These are phyloP conservation scores for Endocalyx cinctus DNA, from an alignment of 2,329 filamentous ascomycete species.

Conservation along the genomic window DNA sequence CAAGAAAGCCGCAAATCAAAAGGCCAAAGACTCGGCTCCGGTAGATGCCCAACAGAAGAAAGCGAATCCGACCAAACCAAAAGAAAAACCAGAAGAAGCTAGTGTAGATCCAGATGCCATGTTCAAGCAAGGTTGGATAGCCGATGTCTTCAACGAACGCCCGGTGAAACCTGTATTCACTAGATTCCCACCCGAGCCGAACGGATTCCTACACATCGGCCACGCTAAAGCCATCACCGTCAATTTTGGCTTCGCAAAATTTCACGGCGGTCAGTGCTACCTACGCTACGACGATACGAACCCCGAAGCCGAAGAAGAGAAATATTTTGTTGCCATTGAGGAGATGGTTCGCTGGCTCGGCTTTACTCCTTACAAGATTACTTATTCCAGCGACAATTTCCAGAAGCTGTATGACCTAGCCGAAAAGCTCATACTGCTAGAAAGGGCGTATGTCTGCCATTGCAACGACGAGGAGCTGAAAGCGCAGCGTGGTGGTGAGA, in stretches of 20 bases:
- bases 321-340: conserved; percentile 83
- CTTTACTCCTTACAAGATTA: conserved; percentile 74
- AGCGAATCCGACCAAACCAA: conserved; percentile 28
- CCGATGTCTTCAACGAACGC: conserved; percentile 53
- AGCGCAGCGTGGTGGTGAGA: conserved; percentile 75
- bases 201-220: conserved; percentile 89
- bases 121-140: conserved; percentile 76
- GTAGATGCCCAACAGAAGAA: conserved; percentile 16
- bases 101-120: conserved; percentile 58
- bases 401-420: conserved; percentile 82
- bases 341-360: conserved; percentile 84
- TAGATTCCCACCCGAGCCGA: conserved; percentile 81
- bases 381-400: conserved; percentile 88
- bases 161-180: conserved; percentile 60
- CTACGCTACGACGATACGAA: conserved; percentile 89
- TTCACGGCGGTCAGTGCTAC: conserved; percentile 73
- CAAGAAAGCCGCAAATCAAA: conserved; percentile 50
- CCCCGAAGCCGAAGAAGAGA: conserved; percentile 85
- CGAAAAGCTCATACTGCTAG: conserved; percentile 72
- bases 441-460: conserved; percentile 78
- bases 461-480: conserved; percentile 76
- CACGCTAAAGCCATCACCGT: conserved; percentile 94
- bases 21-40: conserved; percentile 38
- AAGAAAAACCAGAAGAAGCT: conserved; percentile 43
- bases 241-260: conserved; percentile 90